Conservation (phyloP, 768 basidiomycete species). For the Collybiopsis luxurians region DNA sequence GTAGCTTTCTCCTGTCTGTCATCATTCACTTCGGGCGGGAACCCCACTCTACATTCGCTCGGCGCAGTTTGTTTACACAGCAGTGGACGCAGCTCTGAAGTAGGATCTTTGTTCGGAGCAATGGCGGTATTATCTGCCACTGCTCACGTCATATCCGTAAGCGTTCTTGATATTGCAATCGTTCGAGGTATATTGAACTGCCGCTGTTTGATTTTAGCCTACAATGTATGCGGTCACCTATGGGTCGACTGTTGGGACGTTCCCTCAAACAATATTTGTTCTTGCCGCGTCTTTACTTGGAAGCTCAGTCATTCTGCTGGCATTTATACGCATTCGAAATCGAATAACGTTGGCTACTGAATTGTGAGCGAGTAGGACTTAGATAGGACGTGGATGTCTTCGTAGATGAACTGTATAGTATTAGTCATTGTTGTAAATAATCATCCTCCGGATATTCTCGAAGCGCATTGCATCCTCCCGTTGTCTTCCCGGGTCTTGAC, state of each 20-base stretch:
- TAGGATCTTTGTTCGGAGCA: conserved; percentile 69
- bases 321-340: conserved; percentile 26
- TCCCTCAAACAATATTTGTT: conserved; percentile 68
- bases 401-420: no score
- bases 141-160: conserved; percentile 59
- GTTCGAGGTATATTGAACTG: background rate
- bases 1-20: conserved; percentile 59
- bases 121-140: conserved; percentile 66
- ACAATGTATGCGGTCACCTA: conserved; percentile 68
- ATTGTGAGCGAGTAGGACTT: background rate
- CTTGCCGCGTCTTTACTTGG: conserved; percentile 56
- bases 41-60: conserved; percentile 70
- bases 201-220: conserved; percentile 46
- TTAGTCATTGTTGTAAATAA: no score
- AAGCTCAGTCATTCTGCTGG: conserved; percentile 44
- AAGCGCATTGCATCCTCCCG: no score
- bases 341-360: conserved; percentile 2
- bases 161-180: conserved; percentile 11
- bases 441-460: no score
- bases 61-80: conserved; percentile 65
- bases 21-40: conserved; percentile 65
- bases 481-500: no score
- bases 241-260: conserved; percentile 56
- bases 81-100: conserved; percentile 40
- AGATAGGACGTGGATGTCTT: background rate